phyloP scores from a whole-genome alignment of 441 rosid genomes.

The Adansonia gregorii region DNA sequence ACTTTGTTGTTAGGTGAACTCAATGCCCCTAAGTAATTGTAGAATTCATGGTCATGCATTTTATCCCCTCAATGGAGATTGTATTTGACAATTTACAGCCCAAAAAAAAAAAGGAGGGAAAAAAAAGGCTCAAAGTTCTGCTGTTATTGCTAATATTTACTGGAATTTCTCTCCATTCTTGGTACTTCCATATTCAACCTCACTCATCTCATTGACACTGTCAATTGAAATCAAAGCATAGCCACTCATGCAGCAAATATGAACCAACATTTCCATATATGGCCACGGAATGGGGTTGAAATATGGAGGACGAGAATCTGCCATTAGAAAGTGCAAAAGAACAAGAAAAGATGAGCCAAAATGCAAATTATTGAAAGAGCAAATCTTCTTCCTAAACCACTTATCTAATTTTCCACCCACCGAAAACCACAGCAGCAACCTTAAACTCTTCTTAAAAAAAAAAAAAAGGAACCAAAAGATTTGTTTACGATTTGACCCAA shows the following conservation, averaged over 20 bases:
- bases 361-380: not conserved
- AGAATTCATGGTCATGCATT: slow-evolving; percentile 34
- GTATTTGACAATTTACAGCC: not conserved
- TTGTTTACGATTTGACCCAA: slow-evolving; percentile 38
- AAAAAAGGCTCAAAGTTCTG: not conserved
- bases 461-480: not conserved
- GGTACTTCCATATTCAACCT: too few species aligned
- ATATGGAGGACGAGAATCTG: slow-evolving; percentile 8
- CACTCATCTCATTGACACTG: not conserved
- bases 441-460: not conserved
- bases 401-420: not conserved
- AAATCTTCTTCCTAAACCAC: slow-evolving; percentile 6
- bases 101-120: not conserved
- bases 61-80: not conserved
- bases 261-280: not conserved
- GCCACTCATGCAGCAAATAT: not conserved
- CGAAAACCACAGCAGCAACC: slow-evolving; percentile 9
- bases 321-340: not conserved
- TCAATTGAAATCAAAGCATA: not conserved
- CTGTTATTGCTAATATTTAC: not conserved
- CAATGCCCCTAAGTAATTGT: slow-evolving; percentile 29
- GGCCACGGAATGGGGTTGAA: not conserved
- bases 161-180: not conserved
- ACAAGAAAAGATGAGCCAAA: not conserved
- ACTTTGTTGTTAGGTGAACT: slow-evolving; percentile 30